Evolutionary conservation across 106 monocot genomes (phyloP).

Genomic region (Acorus calamus): DNA sequence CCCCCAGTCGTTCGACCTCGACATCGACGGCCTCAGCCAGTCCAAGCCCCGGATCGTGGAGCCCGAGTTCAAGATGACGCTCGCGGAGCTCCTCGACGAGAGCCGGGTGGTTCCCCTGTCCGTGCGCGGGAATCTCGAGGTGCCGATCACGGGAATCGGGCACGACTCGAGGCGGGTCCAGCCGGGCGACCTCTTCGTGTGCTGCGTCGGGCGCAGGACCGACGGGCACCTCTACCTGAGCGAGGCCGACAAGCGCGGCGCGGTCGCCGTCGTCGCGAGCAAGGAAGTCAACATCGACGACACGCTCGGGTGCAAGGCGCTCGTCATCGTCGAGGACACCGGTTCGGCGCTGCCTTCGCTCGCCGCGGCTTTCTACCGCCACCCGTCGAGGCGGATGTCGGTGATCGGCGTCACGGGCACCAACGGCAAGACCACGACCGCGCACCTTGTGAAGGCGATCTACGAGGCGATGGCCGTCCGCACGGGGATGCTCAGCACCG

Average conservation of each 20-base stretch:
- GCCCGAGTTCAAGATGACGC: constrained; percentile 46
- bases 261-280: constrained; percentile 15
- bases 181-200: constrained; percentile 24
- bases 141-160: constrained; percentile 17
- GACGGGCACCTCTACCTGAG: constrained; percentile 15
- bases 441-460: constrained; percentile 15
- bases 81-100: constrained; percentile 12
- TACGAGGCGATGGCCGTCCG: constrained; percentile 17
- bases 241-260: constrained; percentile 17
- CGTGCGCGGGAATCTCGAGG: constrained; percentile 8
- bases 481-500: constrained; percentile 21
- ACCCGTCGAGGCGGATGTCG: constrained; percentile 20
- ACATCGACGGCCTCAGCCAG: constrained; percentile 42
- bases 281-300: constrained; percentile 8
- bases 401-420: constrained; percentile 24
- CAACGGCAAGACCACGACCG: constrained; percentile 23
- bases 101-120: constrained; percentile 3
- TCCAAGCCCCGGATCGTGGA: constrained; percentile 35
- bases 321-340: constrained; percentile 10
- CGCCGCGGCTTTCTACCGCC: constrained; percentile 18
- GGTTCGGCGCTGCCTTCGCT: constrained; percentile 11
- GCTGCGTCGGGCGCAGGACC: constrained; percentile 13
- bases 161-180: constrained; percentile 18
- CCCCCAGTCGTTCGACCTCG: constrained; percentile 38
- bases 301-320: constrained; percentile 4